Conservation (phyloP, 2,329 filamentous ascomycete genomes). For the Epichloe glyceriae region DNA sequence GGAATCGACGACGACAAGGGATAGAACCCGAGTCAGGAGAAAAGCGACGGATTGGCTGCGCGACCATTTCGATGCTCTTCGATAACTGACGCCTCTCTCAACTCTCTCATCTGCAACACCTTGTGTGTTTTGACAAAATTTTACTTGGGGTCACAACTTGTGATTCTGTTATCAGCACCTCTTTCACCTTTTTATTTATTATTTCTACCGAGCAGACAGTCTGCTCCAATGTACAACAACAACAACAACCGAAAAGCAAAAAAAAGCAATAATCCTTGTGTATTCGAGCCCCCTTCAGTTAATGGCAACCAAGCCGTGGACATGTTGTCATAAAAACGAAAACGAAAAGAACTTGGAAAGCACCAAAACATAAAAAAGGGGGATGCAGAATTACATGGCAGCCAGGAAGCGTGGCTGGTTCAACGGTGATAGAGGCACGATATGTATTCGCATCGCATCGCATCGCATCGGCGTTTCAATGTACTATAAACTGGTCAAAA, state of each 20-base stretch:
- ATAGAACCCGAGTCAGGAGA: neutral
- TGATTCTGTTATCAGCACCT: slow-evolving; percentile 8
- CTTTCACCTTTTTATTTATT: neutral
- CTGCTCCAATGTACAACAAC: neutral
- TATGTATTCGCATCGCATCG: slow-evolving; percentile 11
- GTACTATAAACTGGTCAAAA: slow-evolving; percentile 16
- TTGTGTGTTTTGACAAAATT: neutral
- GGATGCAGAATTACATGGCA: neutral
- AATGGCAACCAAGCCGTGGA: neutral
- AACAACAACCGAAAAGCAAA: neutral
- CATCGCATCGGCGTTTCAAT: slow-evolving; percentile 21
- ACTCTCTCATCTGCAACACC: neutral
- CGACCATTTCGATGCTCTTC: neutral
- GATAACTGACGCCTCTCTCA: neutral
- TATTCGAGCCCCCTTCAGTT: neutral
- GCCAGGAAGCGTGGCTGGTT: neutral
- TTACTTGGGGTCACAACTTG: slow-evolving; percentile 4
- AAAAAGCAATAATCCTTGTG: neutral
- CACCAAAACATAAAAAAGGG: neutral
- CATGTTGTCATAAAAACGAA: neutral
- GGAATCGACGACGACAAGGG: neutral
- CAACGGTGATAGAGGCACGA: slow-evolving; percentile 5
- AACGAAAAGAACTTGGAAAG: neutral
- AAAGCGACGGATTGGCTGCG: neutral
- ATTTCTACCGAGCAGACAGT: neutral